These are phyloP conservation scores for Cercospora zeae-maydis DNA, from an alignment of 2,329 filamentous ascomycete genomes.

Conservation along the genomic window DNA sequence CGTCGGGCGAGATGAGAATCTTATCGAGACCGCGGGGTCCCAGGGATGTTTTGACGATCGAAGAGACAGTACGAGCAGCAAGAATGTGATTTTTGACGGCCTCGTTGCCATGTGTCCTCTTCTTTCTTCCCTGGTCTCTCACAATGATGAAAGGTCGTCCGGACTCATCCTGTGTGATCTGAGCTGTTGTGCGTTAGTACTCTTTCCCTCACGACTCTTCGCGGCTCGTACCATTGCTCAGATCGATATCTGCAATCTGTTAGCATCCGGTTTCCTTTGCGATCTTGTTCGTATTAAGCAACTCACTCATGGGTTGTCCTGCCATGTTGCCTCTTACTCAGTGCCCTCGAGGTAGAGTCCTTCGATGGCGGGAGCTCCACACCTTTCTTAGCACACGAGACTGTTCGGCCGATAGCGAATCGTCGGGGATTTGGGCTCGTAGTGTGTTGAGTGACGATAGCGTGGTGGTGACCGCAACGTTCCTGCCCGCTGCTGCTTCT, in stretches of 20 bases:
- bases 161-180: conserved; percentile 93
- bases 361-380: neutral
- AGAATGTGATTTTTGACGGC: conserved; percentile 98
- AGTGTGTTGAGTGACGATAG: neutral
- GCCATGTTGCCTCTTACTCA: conserved; percentile 42
- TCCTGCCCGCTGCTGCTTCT: conserved; percentile 1
- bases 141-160: conserved; percentile 97
- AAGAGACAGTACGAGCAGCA: conserved; percentile 90
- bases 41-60: conserved; percentile 95
- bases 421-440: conserved; percentile 1
- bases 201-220: conserved; percentile 3
- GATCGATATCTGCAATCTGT: conserved; percentile 64
- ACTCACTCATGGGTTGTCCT: conserved; percentile 59
- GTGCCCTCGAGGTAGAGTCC: conserved; percentile 2
- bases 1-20: conserved; percentile 96
- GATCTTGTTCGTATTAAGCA: conserved; percentile 54
- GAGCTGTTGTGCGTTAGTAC: conserved; percentile 46
- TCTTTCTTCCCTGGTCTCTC: conserved; percentile 97
- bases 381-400: conserved; percentile 1
- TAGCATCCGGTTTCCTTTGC: conserved; percentile 16
- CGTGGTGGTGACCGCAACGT: neutral
- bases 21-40: conserved; percentile 96
- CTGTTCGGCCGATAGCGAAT: neutral
- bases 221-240: conserved; percentile 67
- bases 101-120: conserved; percentile 92